Percentiles rank a stretch among this genome's conserved stretches.
Evolutionary conservation across 345 rosid genomes (phyloP).

Genomic region (Syzygium grande): DNA sequence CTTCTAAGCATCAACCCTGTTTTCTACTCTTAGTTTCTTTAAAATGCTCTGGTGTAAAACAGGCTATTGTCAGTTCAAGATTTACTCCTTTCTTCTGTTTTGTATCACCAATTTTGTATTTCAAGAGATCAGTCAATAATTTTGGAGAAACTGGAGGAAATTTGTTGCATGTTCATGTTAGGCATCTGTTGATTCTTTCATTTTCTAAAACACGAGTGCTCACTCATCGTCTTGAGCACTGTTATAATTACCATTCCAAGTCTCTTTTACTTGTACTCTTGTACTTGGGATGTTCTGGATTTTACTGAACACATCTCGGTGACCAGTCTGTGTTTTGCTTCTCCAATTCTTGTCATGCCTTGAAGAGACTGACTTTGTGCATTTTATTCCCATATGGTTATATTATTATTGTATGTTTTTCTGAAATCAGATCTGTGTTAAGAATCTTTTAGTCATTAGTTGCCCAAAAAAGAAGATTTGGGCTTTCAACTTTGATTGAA

Average conservation of each 20-base stretch:
- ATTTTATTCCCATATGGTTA: neutral
- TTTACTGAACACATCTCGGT: neutral
- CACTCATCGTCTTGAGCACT: neutral
- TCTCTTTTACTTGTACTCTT: neutral
- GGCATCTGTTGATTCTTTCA: neutral
- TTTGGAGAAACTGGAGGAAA: neutral
- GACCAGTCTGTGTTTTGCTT: neutral
- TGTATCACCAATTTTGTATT: neutral
- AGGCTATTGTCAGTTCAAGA: neutral
- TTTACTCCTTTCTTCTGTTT: neutral
- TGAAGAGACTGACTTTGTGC: neutral
- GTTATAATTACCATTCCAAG: neutral
- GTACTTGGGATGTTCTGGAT: neutral
- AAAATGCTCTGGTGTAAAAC: neutral
- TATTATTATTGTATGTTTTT: neutral
- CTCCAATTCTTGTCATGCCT: neutral
- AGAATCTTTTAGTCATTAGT: neutral
- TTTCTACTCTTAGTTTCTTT: neutral
- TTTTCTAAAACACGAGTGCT: neutral
- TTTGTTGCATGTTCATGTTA: neutral
- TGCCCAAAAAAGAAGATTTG: neutral
- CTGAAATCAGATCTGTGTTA: neutral
- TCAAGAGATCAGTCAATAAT: neutral
- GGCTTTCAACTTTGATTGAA: neutral
- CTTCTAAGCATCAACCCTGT: neutral